Evolutionary conservation across 164 flowering plant genomes (phyloP), one percentile per base, ranked within the genome.

Genomic region (Liquidambar formosana): DNA sequence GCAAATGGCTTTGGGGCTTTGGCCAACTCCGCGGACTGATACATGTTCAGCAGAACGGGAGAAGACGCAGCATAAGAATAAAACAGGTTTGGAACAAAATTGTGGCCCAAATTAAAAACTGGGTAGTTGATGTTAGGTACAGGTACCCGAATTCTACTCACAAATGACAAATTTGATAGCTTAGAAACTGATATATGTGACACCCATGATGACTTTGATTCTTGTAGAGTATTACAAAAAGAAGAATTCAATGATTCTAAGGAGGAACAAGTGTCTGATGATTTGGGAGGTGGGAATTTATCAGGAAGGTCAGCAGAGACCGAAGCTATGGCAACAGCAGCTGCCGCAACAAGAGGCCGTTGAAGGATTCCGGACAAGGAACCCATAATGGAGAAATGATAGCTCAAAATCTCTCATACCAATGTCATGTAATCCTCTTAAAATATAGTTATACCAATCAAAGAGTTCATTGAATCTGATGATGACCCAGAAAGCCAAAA

Each of bases 281-380:
- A 71, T 49, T 57, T 81, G 16, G 75, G 44, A 57, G 72, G 80
- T 1, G 77, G 64, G 5, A 83, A 62, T 67, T 72, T 89, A 33
- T 80, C 89, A 52, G 86, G 77, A 28, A 86, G 47, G 38, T 90
- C 93, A 19, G 85, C 58, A 33, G 93, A 86, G 33, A 83, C 69
- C 19, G 93, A 85, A 64, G 94, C 88, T 14, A 82, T 68, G 12
- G 89, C 87, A 71, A 87, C 85, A 1, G 94, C 97, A 72, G 88
- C 83, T 0, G 83, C 95, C 5, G 90, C 90, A 43, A 80, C 73
- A 27, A 91, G 70, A 59, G 95, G 99, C 21, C 96, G 81, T 67
- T 84, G 89, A 73, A 92, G 65, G 76, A 78, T 66, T 76, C 97
- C 95, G 11, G 91, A 75, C 65, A 85, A 76, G 69, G 94, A 85